These are phyloP conservation scores for Claviceps paspali DNA, from an alignment of 2,329 filamentous ascomycete genomes.

Conservation along the genomic window DNA sequence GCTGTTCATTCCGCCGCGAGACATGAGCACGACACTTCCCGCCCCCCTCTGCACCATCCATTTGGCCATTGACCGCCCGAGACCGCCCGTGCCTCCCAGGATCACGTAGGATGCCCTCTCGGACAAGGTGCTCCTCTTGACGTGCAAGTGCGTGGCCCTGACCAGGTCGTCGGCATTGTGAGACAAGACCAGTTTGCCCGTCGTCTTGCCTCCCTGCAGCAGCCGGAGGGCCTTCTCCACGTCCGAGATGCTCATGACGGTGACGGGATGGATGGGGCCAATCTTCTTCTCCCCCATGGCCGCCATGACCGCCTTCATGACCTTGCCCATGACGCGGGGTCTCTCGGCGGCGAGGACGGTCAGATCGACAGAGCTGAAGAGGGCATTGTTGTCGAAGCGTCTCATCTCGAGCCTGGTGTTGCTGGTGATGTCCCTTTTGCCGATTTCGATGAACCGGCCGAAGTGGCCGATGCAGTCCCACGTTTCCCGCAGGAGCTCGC, in stretches of 20 bases:
- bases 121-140: conserved; percentile 14
- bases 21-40: conserved; percentile 31
- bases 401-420: conserved; percentile 31
- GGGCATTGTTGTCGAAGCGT: conserved; percentile 31
- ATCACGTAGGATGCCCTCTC: conserved; percentile 32
- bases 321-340: conserved; percentile 22
- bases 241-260: conserved; percentile 21
- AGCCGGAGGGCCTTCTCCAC: conserved; percentile 22
- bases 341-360: conserved; percentile 26
- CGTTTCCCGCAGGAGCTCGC: conserved; percentile 20
- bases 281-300: conserved; percentile 18
- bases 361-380: conserved; percentile 30
- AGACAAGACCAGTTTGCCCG: conserved; percentile 28
- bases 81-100: conserved; percentile 35
- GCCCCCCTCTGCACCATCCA: conserved; percentile 35
- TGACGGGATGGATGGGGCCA: conserved; percentile 20
- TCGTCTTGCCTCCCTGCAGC: conserved; percentile 18
- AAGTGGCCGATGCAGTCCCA: conserved; percentile 27
- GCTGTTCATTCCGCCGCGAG: conserved; percentile 27
- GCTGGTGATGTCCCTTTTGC: conserved; percentile 20
- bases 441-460: conserved; percentile 6
- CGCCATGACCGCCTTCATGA: conserved; percentile 13
- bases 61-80: conserved; percentile 32
- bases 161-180: conserved; percentile 12
- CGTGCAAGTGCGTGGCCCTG: conserved; percentile 14